These are phyloP conservation scores for Barnettozyma hawaiiensis DNA, from an alignment of 1,139 yeast species.

Conservation along the genomic window DNA sequence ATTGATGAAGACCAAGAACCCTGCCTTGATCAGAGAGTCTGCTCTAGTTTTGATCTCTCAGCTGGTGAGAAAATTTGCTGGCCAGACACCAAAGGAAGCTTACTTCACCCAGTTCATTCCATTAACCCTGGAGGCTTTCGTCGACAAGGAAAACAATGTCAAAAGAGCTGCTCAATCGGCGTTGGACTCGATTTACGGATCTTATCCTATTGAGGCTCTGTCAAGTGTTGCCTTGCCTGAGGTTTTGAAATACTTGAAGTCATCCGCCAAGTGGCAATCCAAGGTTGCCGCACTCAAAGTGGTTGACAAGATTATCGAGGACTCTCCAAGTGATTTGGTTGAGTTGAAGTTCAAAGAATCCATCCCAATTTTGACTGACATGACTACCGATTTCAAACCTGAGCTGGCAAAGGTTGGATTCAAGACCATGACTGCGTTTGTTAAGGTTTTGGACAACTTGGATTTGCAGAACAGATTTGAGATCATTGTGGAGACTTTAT, in stretches of 20 bases:
- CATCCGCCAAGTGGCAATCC: slow-evolving; percentile 92
- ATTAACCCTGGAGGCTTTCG: slow-evolving; percentile 55
- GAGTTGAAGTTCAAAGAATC: slow-evolving; percentile 75
- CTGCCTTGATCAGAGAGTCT: slow-evolving; percentile 71
- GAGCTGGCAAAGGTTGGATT: slow-evolving; percentile 87
- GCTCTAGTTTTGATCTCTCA: slow-evolving; percentile 63
- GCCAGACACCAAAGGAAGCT: slow-evolving; percentile 69
- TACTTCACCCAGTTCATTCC: slow-evolving; percentile 55
- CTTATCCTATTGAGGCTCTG: slow-evolving; percentile 75
- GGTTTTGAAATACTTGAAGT: slow-evolving; percentile 56
- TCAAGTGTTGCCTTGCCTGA: slow-evolving; percentile 62
- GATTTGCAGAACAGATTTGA: slow-evolving; percentile 86
- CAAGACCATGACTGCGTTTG: slow-evolving; percentile 62
- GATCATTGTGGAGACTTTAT: slow-evolving; percentile 79
- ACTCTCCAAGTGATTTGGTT: slow-evolving; percentile 78
- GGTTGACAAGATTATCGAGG: slow-evolving; percentile 69
- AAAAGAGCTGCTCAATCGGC: slow-evolving; percentile 76
- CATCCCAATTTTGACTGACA: slow-evolving; percentile 81
- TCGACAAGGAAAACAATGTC: slow-evolving; percentile 85
- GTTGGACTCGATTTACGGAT: slow-evolving; percentile 58
- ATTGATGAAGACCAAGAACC: slow-evolving; percentile 66
- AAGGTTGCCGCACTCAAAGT: slow-evolving; percentile 74
- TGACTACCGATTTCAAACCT: slow-evolving; percentile 93
- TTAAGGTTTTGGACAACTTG: slow-evolving; percentile 81
- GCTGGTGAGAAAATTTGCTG: slow-evolving; percentile 60